phyloP scores from a whole-genome alignment of 306 rosid species.

The Inga oerstediana region DNA sequence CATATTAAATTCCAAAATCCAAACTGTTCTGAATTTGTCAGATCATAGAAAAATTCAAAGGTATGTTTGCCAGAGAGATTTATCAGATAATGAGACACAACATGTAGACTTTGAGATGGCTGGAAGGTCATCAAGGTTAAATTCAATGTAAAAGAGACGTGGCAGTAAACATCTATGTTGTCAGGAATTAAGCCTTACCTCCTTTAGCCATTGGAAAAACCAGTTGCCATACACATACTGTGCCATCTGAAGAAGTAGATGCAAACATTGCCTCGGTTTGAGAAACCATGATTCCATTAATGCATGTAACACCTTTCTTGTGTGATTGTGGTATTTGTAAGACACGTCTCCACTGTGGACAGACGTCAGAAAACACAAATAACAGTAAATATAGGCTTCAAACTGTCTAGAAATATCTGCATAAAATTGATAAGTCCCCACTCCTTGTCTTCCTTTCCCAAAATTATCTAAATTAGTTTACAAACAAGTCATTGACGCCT shows the following conservation, averaged over 20 bases:
- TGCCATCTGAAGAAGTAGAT: conserved; percentile 85
- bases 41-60: not conserved
- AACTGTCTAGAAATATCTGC: conserved; percentile 1
- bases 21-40: not conserved
- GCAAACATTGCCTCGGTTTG: conserved; percentile 77
- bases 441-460: not conserved
- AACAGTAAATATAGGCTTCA: conserved; percentile 25
- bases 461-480: not conserved
- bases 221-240: conserved; percentile 69
- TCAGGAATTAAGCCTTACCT: conserved; percentile 49
- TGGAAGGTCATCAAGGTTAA: not conserved
- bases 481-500: not conserved
- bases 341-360: conserved; percentile 78
- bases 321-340: conserved; percentile 71
- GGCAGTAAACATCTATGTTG: conserved; percentile 14
- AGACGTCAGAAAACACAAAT: conserved; percentile 21
- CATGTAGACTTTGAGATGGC: not conserved
- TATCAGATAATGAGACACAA: not conserved
- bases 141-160: not conserved
- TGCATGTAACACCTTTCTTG: conserved; percentile 95
- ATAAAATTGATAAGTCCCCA: not conserved
- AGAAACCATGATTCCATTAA: conserved; percentile 76
- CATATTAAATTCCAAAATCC: conserved; percentile 9
- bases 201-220: conserved; percentile 52
- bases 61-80: not conserved